Evolutionary conservation across 495 filamentous ascomycete genomes (phyloP), one percentile per base, ranked within the genome.

Genomic region (Annulohypoxylon maeteangense): DNA sequence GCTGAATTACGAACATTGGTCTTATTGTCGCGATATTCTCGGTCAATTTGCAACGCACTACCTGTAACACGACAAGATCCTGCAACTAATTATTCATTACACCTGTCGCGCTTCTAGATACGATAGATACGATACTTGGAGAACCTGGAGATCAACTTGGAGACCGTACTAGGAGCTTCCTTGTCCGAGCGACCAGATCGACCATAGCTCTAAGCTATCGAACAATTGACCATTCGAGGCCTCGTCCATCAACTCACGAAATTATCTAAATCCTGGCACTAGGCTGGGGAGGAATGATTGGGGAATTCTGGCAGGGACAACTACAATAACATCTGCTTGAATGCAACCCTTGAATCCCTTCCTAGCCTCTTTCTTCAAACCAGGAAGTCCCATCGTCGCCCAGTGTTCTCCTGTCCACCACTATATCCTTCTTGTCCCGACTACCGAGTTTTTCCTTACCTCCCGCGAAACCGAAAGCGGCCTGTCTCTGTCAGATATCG

Each of bases 261-360:
- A 16, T 20, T 57, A 40, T 12, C 7, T 42, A 40, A 55, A 22
- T 70, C 67, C 67, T 62, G 38, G 71, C 71, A 22, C 36, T 40
- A 70, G 53, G 71, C 71, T 74, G 48, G 67, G 63, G 22, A 67
- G 62, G 62, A 42, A 74, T 74, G 70, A 20, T 69, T 67, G 62
- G 64, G 44, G 64, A 38, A 14, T 53, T 61, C 55, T 56, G 31
- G 65, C 66, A 60, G 62, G 65, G 29, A 57, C 64, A 59, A 47
- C 45, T 76, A 62, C 61, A 59, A 40, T n/a, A n/a, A n/a, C n/a
- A n/a, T n/a, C 54, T 76, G 68, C 63, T 73, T 78, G 95, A 92
- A 98, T 98, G 95, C 95, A 94, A 90, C 93, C 95, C 84, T 89
- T 98, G 90, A 99, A 98, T 82, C 95, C 96, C 78, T 97, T 97